Evolutionary conservation across 257 asterid species (phyloP).

Genomic region (Dorcoceras hygrometricum): DNA sequence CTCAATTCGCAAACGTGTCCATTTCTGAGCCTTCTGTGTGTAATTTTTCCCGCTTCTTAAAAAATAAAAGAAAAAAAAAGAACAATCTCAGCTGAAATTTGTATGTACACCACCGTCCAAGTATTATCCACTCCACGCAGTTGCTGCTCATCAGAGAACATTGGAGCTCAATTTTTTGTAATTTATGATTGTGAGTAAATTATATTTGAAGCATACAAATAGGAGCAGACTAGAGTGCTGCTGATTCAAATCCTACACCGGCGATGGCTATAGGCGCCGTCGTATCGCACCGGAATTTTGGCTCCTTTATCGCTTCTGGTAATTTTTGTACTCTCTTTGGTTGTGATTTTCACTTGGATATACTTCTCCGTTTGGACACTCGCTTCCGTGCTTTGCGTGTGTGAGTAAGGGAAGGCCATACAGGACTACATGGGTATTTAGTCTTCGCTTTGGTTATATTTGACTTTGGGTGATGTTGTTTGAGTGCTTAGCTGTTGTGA

Average conservation of each 20-base stretch:
- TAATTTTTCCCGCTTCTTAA: background rate
- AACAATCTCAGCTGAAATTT: background rate
- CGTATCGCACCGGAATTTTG: slow-evolving; percentile 71
- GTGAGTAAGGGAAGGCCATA: background rate
- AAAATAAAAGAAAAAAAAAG: too few species aligned
- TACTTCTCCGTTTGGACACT: background rate
- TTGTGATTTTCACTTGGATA: background rate
- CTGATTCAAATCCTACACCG: slow-evolving; percentile 26
- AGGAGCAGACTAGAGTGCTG: background rate
- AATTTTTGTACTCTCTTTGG: slow-evolving; percentile 7
- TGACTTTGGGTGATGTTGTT: background rate
- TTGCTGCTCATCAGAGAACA: background rate
- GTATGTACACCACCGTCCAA: background rate
- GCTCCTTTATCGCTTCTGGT: slow-evolving; percentile 67
- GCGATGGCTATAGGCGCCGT: slow-evolving; percentile 76
- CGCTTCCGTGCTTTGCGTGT: background rate
- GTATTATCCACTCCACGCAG: background rate
- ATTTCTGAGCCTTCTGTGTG: background rate
- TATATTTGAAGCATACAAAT: background rate
- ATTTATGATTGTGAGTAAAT: background rate
- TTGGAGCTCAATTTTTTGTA: background rate
- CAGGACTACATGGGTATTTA: background rate
- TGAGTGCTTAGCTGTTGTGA: background rate
- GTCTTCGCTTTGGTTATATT: background rate
- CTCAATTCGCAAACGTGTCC: background rate